Base-by-base conservation (phyloP, 2,329 filamentous ascomycete species). In the Claviceps paspali region DNA sequence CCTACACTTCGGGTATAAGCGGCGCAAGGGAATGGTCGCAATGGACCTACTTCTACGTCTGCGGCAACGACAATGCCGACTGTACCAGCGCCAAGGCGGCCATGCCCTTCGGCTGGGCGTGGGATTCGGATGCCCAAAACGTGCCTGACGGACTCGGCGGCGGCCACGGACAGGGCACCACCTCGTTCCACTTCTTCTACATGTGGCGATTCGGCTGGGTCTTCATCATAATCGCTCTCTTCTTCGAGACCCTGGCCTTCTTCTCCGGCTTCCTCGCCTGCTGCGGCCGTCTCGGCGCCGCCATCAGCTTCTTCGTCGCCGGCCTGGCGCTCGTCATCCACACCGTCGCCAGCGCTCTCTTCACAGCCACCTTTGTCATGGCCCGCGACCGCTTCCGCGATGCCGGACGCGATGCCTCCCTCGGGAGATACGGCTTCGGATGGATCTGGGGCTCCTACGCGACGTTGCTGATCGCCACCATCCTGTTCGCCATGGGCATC, bases 141-240 rank as follows among this genome's bases (percentile, higher is more conserved):
- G 65, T 59, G 0, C 71, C 71, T 12, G 34, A 43, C 0, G 54
- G 50, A 5, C 57, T 76, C n/a, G 50, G 60, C 27, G 70, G 79
- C 29, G 40, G 45, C 8, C 66, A 76, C 47, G 73, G 63, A 41
- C 60, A 61, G 41, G 45, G 59, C 41, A 77, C 72, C 3, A 79
- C 75, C 5, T 69, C 67, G 43, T 55, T 44, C 17, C 60, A 62
- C 45, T 93, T 78, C 66, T 96, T 71, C 63, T 84, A 86, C 61
- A 69, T 91, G 53, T 92, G 85, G 63, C 76, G 88, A 29, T 94
- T 95, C 64, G 81, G 84, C 57, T 96, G 88, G 73, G 84, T 87
- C 27, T 91, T 94, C 60, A 82, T 82, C 63, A 65, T 96, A 39
- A 79, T 96, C 46, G 75, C 77, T 14, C 71, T 95, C 27, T 76